Percentiles rank a stretch among this genome's conserved stretches.
Conservation (phyloP, 768 basidiomycete species). For the Termitomyces sp. region DNA sequence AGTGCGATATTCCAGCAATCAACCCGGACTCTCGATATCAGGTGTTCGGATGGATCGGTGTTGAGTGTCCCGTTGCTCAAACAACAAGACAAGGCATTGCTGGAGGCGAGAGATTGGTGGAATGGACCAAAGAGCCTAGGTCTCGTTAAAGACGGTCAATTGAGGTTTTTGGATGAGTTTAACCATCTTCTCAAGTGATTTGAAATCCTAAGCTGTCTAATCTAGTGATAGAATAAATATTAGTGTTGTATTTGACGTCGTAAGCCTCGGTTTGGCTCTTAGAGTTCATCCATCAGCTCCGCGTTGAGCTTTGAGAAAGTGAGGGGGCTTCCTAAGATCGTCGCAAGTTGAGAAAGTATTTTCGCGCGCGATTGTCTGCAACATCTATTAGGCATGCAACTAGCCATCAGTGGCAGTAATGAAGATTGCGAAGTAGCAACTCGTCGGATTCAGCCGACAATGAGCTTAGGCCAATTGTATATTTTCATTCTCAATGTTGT, state of each 20-base stretch:
- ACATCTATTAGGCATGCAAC: neutral
- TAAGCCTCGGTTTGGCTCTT: neutral
- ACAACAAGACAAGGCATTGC: conserved; percentile 49
- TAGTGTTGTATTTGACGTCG: neutral
- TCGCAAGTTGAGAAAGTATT: neutral
- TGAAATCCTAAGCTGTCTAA: neutral
- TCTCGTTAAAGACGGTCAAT: conserved; percentile 14
- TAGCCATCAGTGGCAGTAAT: too few species aligned
- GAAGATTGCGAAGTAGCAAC: neutral
- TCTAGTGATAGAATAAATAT: neutral
- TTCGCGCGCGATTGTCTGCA: neutral
- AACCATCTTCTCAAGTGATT: conserved; percentile 2
- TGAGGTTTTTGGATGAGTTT: conserved; percentile 13
- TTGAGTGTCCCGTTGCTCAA: conserved; percentile 53
- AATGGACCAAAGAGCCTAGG: conserved; percentile 48
- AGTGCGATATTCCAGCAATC: conserved; percentile 36
- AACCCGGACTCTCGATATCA: conserved; percentile 38
- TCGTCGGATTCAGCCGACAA: too few species aligned
- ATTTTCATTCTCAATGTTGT: too few species aligned
- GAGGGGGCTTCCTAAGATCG: neutral
- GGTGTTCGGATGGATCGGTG: conserved; percentile 47
- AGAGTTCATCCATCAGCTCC: neutral
- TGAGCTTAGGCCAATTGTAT: too few species aligned
- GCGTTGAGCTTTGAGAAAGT: too few species aligned
- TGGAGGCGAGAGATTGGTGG: conserved; percentile 71